Conservation (phyloP, 257 asterid genomes). For the Eustoma russellianum region DNA sequence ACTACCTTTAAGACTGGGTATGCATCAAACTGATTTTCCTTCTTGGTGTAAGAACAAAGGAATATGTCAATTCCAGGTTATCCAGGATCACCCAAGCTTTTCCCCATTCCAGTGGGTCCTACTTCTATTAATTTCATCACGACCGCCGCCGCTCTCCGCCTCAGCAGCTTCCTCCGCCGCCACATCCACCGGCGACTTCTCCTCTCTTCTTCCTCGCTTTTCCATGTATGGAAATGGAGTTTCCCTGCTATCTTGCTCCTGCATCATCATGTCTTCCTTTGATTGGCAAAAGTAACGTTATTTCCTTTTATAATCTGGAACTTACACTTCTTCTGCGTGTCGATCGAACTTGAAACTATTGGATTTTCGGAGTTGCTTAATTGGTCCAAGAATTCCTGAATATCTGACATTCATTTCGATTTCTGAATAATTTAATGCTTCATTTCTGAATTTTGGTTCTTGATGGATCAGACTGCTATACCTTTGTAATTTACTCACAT, state of each 20-base stretch:
- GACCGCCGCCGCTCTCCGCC: constrained; percentile 58
- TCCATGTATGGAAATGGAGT: not conserved
- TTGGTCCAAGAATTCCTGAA: too few species aligned
- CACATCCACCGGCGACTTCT: constrained; percentile 30
- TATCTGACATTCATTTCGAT: too few species aligned
- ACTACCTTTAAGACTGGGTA: too few species aligned
- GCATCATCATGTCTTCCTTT: not conserved
- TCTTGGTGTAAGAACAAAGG: not conserved
- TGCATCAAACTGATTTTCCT: not conserved
- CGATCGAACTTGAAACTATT: not conserved
- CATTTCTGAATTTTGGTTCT: not conserved
- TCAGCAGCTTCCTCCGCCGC: constrained; percentile 42
- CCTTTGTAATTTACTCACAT: not conserved
- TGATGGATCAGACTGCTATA: not conserved
- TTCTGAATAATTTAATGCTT: not conserved
- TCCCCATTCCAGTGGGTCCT: constrained; percentile 25
- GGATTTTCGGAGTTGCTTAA: too few species aligned
- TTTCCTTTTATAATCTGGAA: not conserved
- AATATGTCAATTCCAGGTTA: constrained; percentile 40
- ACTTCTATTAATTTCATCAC: constrained; percentile 28
- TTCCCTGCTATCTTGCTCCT: not conserved
- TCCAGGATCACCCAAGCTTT: constrained; percentile 27
- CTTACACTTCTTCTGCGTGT: not conserved
- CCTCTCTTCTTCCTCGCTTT: constrained; percentile 31
- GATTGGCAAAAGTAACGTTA: not conserved